Conservation (phyloP, 2,329 filamentous ascomycete species). For the Paramyrothecium roridum region DNA sequence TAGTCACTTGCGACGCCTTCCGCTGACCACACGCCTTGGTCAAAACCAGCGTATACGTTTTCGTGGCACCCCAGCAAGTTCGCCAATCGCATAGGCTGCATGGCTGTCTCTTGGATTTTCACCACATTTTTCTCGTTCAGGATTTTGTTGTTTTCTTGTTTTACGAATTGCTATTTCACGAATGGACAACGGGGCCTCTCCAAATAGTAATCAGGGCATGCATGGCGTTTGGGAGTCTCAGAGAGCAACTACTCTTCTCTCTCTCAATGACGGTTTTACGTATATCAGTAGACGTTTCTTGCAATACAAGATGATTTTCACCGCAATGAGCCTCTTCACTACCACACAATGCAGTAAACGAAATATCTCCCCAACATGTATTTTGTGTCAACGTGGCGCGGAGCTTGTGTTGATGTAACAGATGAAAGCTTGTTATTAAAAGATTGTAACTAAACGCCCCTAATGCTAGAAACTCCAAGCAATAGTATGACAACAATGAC, state of each 20-base stretch:
- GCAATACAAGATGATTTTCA: background rate
- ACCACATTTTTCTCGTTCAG: background rate
- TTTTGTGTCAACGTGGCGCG: no score
- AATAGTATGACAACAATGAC: background rate
- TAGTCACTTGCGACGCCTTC: no score
- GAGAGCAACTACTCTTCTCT: background rate
- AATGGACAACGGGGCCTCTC: constrained; percentile 18
- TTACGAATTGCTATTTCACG: constrained; percentile 8
- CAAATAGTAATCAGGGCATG: background rate
- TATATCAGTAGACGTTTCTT: background rate
- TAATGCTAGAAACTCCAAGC: constrained; percentile 1
- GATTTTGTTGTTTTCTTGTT: background rate
- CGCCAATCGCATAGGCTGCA: no score
- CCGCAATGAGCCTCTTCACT: no score
- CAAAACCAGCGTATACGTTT: no score
- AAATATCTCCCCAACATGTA: no score
- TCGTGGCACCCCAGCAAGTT: no score
- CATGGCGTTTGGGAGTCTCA: constrained; percentile 15
- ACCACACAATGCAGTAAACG: no score
- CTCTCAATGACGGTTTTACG: background rate
- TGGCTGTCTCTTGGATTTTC: background rate
- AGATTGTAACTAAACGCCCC: background rate
- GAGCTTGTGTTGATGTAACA: no score
- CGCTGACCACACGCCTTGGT: no score
- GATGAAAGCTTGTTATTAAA: constrained; percentile 1